Evolutionary conservation across 768 basidiomycete species (phyloP).

Genomic region (Lentinula sp.): DNA sequence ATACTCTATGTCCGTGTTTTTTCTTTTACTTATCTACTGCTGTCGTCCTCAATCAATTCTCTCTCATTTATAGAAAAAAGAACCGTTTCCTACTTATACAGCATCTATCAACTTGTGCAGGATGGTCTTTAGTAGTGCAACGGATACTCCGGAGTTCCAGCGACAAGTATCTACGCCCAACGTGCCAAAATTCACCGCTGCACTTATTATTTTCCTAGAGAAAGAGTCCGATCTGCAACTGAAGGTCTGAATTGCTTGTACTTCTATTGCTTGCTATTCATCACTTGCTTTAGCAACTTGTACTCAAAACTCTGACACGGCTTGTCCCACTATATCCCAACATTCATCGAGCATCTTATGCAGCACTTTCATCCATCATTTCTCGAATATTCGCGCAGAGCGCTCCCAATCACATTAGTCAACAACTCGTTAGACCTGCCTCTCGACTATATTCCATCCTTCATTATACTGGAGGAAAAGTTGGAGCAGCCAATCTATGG

Average conservation of each 20-base stretch:
- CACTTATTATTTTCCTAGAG: slow-evolving; percentile 51
- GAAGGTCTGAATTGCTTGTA: slow-evolving; percentile 33
- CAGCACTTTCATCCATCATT: slow-evolving; percentile 46
- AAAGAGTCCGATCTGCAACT: slow-evolving; percentile 43
- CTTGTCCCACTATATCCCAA: slow-evolving; percentile 65
- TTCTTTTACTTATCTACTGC: slow-evolving; percentile 10
- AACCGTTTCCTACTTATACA: slow-evolving; percentile 52
- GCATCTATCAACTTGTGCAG: slow-evolving; percentile 60
- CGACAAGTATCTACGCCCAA: slow-evolving; percentile 70
- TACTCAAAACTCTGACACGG: slow-evolving; percentile 43
- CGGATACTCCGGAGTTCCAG: slow-evolving; percentile 71
- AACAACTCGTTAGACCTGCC: slow-evolving; percentile 36
- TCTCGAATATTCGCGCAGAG: slow-evolving; percentile 54
- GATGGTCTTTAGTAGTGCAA: slow-evolving; percentile 53
- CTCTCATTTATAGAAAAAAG: slow-evolving; percentile 50
- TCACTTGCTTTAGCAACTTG: slow-evolving; percentile 28
- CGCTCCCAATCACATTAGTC: slow-evolving; percentile 32
- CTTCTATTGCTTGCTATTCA: not conserved
- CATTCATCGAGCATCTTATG: slow-evolving; percentile 49
- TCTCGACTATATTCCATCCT: slow-evolving; percentile 56
- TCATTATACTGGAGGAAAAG: slow-evolving; percentile 73
- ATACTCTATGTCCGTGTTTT: slow-evolving; percentile 59
- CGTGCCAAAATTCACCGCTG: slow-evolving; percentile 62
- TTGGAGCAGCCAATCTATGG: slow-evolving; percentile 68
- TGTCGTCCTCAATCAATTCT: slow-evolving; percentile 17